Evolutionary conservation across 805 yeast genomes (phyloP).

Genomic region (Candida xyloterini): DNA sequence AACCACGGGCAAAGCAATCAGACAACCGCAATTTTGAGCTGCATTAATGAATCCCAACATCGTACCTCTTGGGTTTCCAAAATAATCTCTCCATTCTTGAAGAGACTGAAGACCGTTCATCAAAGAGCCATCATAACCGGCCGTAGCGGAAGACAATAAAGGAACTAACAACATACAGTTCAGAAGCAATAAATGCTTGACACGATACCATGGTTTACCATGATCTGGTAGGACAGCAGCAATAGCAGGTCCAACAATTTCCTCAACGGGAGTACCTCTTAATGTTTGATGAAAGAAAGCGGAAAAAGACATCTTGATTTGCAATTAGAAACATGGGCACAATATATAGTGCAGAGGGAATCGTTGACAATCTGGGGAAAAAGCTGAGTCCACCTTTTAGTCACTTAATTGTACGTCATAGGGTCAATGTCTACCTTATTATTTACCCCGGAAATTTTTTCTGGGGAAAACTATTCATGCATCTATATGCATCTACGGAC

Average conservation of each 20-base stretch:
- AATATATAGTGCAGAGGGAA: conserved; percentile 1
- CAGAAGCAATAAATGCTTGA: conserved; percentile 38
- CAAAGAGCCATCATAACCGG: conserved; percentile 42
- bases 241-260: conserved; percentile 21
- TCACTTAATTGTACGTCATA: conserved; percentile 2
- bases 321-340: not conserved
- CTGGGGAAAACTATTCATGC: not conserved
- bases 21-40: conserved; percentile 37
- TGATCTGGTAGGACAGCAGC: conserved; percentile 22
- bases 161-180: conserved; percentile 37
- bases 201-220: conserved; percentile 34
- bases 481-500: conserved; percentile 9
- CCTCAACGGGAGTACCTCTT: conserved; percentile 15
- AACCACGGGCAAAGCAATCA: conserved; percentile 28
- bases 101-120: conserved; percentile 46
- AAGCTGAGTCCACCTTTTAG: conserved; percentile 3
- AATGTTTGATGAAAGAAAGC: not conserved
- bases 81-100: conserved; percentile 34
- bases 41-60: conserved; percentile 36
- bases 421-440: conserved; percentile 5
- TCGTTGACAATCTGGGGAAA: not conserved
- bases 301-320: not conserved
- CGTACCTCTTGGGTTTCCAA: conserved; percentile 33
- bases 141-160: conserved; percentile 37
- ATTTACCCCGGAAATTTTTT: conserved; percentile 1